These are phyloP conservation scores for Cercospora canescens DNA, from an alignment of 2,329 filamentous ascomycete genomes.

Conservation along the genomic window DNA sequence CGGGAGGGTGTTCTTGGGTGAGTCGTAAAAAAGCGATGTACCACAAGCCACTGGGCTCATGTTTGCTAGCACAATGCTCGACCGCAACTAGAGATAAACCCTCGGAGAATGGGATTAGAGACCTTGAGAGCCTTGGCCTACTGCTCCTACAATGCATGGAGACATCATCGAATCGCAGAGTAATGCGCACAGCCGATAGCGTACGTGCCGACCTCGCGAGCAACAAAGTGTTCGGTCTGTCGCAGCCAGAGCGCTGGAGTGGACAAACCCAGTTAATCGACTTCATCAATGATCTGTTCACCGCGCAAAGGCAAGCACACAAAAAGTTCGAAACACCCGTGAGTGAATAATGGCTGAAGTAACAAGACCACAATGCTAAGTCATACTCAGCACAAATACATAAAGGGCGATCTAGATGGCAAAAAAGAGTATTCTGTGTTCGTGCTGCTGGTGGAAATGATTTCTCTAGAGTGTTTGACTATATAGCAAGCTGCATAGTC, in stretches of 20 bases:
- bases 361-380: not conserved
- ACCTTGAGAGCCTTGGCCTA: slow-evolving; percentile 1
- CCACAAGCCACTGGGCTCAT: not conserved
- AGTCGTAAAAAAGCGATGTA: not conserved
- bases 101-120: not conserved
- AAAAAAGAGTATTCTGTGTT: not conserved
- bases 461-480: not conserved
- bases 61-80: not conserved
- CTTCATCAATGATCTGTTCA: slow-evolving; percentile 14
- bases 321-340: not conserved
- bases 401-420: not conserved
- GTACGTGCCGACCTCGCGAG: slow-evolving; percentile 4
- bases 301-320: not conserved
- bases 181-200: not conserved
- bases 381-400: not conserved
- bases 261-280: slow-evolving; percentile 8
- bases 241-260: slow-evolving; percentile 11
- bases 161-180: not conserved
- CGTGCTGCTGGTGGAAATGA: not conserved
- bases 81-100: not conserved
- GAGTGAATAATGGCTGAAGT: not conserved
- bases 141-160: slow-evolving; percentile 11
- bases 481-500: not conserved
- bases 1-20: not conserved
- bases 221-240: slow-evolving; percentile 12